Evolutionary conservation across 169 alveolate species (phyloP), one percentile per base, ranked within the genome.

Genomic region (Plasmodium knowlesi): DNA sequence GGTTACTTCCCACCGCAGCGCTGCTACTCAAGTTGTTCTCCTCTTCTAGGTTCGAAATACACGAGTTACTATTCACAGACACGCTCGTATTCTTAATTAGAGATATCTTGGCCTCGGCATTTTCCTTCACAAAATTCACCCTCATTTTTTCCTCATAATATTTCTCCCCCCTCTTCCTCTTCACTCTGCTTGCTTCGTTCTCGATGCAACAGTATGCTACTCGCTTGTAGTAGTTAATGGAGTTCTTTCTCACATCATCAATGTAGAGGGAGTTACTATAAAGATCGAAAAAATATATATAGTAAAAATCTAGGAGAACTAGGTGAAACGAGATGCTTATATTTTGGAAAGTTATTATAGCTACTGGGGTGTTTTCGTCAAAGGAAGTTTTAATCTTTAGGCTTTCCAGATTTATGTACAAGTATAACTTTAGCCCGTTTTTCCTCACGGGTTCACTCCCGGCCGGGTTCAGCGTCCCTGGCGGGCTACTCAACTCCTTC

Each of bases 121-220:
- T 70, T 3, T 81, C 22, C 50, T 46, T 12, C n/a, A 43, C 30
- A 34, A 41, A n/a, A n/a, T 72, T 14, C 53, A 12, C 34, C 28
- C 30, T 54, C 43, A 50, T 50, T 3, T 50, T 50, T 50, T 50
- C 61, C 61, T 50, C 61, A 12, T 2, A 50, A 50, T 50, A 50
- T 16, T 14, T 19, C 32, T 3, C 10, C 53, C 5, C 50, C 53
- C 34, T 79, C 61, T 61, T 32, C 10, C 41, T 16, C 6, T 37
- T 53, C 54, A 6, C 71, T 30, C 84, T 91, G 14, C 39, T 39
- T n/a, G 30, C 54, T 54, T 80, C 92, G 43, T 91, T 82, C 76
- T 91, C 90, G 30, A 91, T 91, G 54, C 95, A 91, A 57, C 95
- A 91, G 30, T 91, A 91, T 4, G 95, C 95, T n/a, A 91, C 95